Base-by-base conservation (phyloP, 768 basidiomycete genomes). In the Serendipita sp. region DNA sequence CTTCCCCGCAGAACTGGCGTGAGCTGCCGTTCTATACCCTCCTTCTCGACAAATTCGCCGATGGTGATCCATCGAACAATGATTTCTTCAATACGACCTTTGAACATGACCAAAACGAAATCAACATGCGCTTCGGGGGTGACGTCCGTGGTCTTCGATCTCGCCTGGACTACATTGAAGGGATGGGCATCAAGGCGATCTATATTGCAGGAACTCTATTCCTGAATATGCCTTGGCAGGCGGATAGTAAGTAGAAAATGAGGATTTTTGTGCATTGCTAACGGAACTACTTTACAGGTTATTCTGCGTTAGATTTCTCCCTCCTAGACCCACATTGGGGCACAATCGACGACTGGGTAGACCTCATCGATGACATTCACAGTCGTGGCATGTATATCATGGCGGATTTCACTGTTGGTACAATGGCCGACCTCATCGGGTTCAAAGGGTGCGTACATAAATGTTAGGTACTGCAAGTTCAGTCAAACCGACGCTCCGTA, bases 211-310 rank as follows among this genome's bases (percentile, higher is more conserved):
- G 93, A 62, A 96, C 93, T 1, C 83, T 86, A 62, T 96, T 91
- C 74, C 66, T 96, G 66, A 95, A 95, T 79, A 93, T 93, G 92
- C 74, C 91, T n/a, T 95, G 92, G 92, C 87, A 93, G 71, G 87
- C 91, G 2, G 92, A 95, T 80, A 91, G 92, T 93, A 63, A 71
- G 91, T 81, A 23, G 23, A 23, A 23, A 23, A 23, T 31, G 46
- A 60, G 31, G 40, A 18, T 40, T 43, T 48, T 11, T 63, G 46
- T 36, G 10, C 33, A 44, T 48, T 44, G 44, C 33, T 62, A 31
- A 3, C 67, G 37, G 67, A 67, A 63, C 63, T 52, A 48, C 66
- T 65, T 37, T 69, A 23, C 64, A 90, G 91, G 91, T 74, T 96
- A 95, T 72, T 96, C 93, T 29, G 89, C 92, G 3, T 79, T 96